Percentiles rank a stretch among this genome's conserved stretches.
Conservation (phyloP, 2,329 filamentous ascomycete species). For the Trichoderma sp. region DNA sequence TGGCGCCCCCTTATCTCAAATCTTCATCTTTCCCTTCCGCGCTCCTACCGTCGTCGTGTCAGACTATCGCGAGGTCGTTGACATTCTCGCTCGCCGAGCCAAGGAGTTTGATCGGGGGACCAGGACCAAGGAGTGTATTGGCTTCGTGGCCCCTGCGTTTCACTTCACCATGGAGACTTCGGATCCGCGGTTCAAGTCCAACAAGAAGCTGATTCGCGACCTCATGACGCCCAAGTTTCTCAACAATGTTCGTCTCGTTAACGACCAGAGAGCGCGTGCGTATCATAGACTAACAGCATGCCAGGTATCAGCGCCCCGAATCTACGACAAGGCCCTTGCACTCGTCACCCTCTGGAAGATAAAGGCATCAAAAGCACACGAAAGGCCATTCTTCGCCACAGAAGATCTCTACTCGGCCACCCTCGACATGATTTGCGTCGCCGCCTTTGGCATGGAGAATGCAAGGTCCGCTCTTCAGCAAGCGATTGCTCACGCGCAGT, state of each 20-base stretch:
- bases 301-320: slow-evolving; percentile 42
- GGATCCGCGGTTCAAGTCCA: slow-evolving; percentile 39
- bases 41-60: slow-evolving; percentile 40
- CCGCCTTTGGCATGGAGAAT: slow-evolving; percentile 39
- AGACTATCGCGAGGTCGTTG: slow-evolving; percentile 40
- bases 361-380: slow-evolving; percentile 37
- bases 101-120: slow-evolving; percentile 41
- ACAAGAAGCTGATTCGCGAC: slow-evolving; percentile 42
- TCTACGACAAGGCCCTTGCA: slow-evolving; percentile 38
- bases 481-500: slow-evolving; percentile 28
- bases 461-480: slow-evolving; percentile 30
- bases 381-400: slow-evolving; percentile 39
- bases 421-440: slow-evolving; percentile 43
- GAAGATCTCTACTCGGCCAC: slow-evolving; percentile 40
- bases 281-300: neutral
- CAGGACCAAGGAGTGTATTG: slow-evolving; percentile 35
- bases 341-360: slow-evolving; percentile 42
- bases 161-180: slow-evolving; percentile 42
- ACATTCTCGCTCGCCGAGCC: slow-evolving; percentile 39
- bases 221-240: slow-evolving; percentile 45
- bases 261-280: too few species aligned
- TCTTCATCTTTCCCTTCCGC: slow-evolving; percentile 41
- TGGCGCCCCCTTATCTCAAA: slow-evolving; percentile 38
- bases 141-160: slow-evolving; percentile 34
- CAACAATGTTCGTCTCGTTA: slow-evolving; percentile 33